Evolutionary conservation across 2,329 filamentous ascomycete species (phyloP), one percentile per base, ranked within the genome.

Genomic region (Cryphonectria radicalis): DNA sequence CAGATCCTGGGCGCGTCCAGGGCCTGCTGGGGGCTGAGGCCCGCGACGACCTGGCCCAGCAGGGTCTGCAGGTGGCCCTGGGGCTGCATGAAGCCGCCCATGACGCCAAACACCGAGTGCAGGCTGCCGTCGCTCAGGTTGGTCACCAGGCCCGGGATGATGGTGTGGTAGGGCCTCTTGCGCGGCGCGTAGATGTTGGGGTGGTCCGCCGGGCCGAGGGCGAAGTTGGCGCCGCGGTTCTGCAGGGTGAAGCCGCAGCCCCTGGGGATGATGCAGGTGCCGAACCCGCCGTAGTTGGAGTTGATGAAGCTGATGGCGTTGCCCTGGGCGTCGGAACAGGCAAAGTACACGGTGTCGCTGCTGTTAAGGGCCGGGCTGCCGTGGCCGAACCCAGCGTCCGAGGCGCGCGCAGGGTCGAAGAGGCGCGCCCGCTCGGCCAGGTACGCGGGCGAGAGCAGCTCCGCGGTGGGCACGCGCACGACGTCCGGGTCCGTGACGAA

Each of bases 71-170:
- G 91, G 73, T 98, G 96, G 32, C 95, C 96, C 81, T 98, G 96
- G 0, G 96, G 96, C 82, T 99, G 96, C 93, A 98, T 98, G 82
- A 97, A 98, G 2, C 94, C 95, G 67, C 96, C 96, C 96, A 98
- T 98, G 72, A 98, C 95, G 68, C 96, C 96, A 77, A 95, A 98
- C 0, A 97, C 92, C 4, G 90, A 92, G 80, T 97, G 93, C 70
- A 98, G 82, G 65, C 88, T 91, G 37, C 89, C 89, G 76, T 97
- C 94, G 5, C 84, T 82, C 25, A 89, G 79, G 75, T 96, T 94
- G 0, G 96, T 98, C 25, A 95, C 90, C 80, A 98, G 87, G 0
- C 93, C 95, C 0, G 96, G 95, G 77, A 99, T 99, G 80, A 99
- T 98, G 68, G 96, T 99, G 81, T 98, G 96, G 82, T 98, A 99